A percentile compares a stretch with the other conserved stretches of the same genome.
phyloP scores from a whole-genome alignment of 2,329 filamentous ascomycete species.

The Cercospora zeae-maydis region DNA sequence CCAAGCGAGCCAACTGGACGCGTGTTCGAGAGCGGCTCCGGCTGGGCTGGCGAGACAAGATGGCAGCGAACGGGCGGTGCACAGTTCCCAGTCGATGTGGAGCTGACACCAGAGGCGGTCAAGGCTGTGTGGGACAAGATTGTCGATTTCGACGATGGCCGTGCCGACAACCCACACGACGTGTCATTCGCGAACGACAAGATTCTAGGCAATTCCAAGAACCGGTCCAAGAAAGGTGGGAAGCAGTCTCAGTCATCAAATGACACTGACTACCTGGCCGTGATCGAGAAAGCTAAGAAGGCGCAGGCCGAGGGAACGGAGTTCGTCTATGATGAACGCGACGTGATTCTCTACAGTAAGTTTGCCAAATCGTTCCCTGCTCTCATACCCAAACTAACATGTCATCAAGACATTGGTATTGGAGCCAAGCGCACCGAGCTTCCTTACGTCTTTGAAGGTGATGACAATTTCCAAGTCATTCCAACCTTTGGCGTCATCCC shows the following conservation, averaged over 20 bases:
- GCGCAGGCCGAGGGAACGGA: conserved; percentile 68
- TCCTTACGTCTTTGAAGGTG: conserved; percentile 81
- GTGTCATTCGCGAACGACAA: conserved; percentile 72
- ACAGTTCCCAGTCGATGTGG: conserved; percentile 83
- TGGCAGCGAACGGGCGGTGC: conserved; percentile 91
- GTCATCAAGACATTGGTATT: conserved; percentile 65
- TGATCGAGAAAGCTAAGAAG: conserved; percentile 73
- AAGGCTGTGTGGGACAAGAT: conserved; percentile 72
- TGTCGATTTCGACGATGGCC: conserved; percentile 79
- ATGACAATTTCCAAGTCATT: conserved; percentile 87
- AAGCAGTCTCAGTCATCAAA: conserved; percentile 27
- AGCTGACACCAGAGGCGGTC: conserved; percentile 81
- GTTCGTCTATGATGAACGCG: conserved; percentile 80
- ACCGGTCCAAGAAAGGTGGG: conserved; percentile 64
- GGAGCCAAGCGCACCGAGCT: conserved; percentile 89
- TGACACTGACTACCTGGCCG: conserved; percentile 57
- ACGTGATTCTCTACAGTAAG: conserved; percentile 81
- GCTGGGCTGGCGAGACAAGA: conserved; percentile 86
- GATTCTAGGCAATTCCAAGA: conserved; percentile 80
- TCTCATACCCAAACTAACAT: conserved; percentile 23
- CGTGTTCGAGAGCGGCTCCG: conserved; percentile 91
- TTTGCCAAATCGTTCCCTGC: background rate
- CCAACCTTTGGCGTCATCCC: conserved; percentile 96
- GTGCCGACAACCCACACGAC: conserved; percentile 81
- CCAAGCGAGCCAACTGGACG: conserved; percentile 75